Evolutionary conservation across 2,329 filamentous ascomycete genomes (phyloP).

Genomic region (Verticillium dahliae): DNA sequence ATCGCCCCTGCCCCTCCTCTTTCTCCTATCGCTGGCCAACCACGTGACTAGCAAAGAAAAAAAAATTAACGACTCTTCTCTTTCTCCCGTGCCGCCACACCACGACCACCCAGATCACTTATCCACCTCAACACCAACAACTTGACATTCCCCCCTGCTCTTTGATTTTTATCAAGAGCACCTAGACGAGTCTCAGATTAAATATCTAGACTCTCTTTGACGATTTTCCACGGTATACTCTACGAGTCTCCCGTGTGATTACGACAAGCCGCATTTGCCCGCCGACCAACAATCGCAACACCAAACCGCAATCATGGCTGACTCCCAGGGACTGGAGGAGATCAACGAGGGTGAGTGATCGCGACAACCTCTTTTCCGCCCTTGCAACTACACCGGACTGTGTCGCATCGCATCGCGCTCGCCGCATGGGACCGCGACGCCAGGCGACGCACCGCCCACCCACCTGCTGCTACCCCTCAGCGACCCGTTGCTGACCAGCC

Average conservation of each 20-base stretch:
- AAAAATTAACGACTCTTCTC: slow-evolving; percentile 1
- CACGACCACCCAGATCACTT: not conserved
- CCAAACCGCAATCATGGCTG: slow-evolving; percentile 83
- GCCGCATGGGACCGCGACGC: not conserved
- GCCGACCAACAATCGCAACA: slow-evolving; percentile 21
- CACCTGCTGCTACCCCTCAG: not conserved
- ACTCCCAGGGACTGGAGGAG: not conserved
- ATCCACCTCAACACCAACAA: slow-evolving; percentile 1
- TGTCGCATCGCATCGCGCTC: slow-evolving; percentile 3
- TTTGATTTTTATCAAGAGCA: slow-evolving; percentile 2
- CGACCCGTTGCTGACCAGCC: not conserved
- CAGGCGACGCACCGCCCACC: not conserved
- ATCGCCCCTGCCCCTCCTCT: not conserved
- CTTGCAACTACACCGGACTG: not conserved
- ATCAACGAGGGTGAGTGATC: slow-evolving; percentile 5
- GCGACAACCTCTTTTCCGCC: not conserved
- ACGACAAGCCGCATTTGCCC: slow-evolving; percentile 1
- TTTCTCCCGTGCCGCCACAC: not conserved
- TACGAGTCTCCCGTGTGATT: slow-evolving; percentile 1
- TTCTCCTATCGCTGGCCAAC: not conserved
- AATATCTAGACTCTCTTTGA: not conserved
- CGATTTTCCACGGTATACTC: not conserved
- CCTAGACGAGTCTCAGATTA: not conserved
- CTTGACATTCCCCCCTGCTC: not conserved
- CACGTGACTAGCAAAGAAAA: not conserved